A percentile compares a stretch with the other conserved stretches of the same genome.
Conservation (phyloP, 2,329 filamentous ascomycete species). For the Claviceps africana region DNA sequence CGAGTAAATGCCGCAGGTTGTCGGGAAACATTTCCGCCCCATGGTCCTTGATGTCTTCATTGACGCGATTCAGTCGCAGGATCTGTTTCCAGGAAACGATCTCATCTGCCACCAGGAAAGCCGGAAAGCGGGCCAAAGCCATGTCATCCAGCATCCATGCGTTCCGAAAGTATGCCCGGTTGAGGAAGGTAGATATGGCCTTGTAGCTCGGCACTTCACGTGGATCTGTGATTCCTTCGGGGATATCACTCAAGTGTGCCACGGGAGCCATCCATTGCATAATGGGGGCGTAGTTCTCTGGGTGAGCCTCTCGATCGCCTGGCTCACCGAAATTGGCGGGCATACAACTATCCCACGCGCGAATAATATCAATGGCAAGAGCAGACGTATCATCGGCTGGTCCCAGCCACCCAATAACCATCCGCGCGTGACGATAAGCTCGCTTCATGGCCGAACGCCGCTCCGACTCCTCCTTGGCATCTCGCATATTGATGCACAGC, state of each 20-base stretch:
- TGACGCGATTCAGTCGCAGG: slow-evolving; percentile 19
- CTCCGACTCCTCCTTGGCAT: slow-evolving; percentile 15
- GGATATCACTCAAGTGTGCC: slow-evolving; percentile 11
- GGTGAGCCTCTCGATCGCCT: slow-evolving; percentile 18
- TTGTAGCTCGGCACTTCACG: slow-evolving; percentile 12
- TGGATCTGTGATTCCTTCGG: slow-evolving; percentile 11
- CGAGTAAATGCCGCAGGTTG: slow-evolving; percentile 9
- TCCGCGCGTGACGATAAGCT: slow-evolving; percentile 17
- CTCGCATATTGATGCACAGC: slow-evolving; percentile 16
- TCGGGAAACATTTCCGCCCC: slow-evolving; percentile 17
- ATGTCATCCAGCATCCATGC: slow-evolving; percentile 25
- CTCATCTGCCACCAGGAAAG: slow-evolving; percentile 20
- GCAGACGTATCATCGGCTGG: slow-evolving; percentile 16
- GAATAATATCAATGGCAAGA: slow-evolving; percentile 13
- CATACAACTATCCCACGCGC: slow-evolving; percentile 17
- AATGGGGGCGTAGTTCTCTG: slow-evolving; percentile 20
- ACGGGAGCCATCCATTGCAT: slow-evolving; percentile 18
- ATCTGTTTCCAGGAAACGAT: slow-evolving; percentile 24
- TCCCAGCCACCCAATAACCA: slow-evolving; percentile 21
- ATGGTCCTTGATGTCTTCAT: slow-evolving; percentile 22
- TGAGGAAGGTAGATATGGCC: slow-evolving; percentile 16
- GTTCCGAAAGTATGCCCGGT: slow-evolving; percentile 20
- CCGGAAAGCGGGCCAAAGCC: slow-evolving; percentile 18
- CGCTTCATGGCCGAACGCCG: slow-evolving; percentile 16
- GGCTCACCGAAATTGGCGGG: slow-evolving; percentile 20